phyloP scores from a whole-genome alignment of 108 stramenopile genomes.

The Pseudonitzschia pungens region DNA sequence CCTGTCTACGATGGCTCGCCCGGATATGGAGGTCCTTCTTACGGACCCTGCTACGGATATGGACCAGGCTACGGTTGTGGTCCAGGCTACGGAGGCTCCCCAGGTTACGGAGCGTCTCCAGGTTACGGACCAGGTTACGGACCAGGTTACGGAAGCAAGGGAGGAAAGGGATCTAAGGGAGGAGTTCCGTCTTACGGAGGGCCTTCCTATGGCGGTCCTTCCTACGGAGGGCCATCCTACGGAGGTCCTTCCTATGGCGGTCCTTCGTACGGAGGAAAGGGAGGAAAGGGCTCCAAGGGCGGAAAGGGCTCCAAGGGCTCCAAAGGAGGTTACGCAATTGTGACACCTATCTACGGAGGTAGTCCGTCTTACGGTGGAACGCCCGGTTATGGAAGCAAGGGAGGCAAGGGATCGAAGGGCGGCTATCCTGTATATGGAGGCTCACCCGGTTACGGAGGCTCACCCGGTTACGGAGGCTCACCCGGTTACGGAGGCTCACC shows the following conservation, averaged over 20 bases:
- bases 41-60: background rate
- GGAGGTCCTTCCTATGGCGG: background rate
- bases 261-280: background rate
- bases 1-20: background rate
- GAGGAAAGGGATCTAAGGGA: background rate
- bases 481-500: too few species aligned
- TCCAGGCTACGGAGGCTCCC: background rate
- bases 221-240: background rate
- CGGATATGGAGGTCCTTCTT: background rate
- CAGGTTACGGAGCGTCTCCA: too few species aligned
- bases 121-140: background rate
- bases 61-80: background rate
- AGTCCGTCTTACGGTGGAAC: background rate
- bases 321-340: background rate
- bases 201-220: background rate
- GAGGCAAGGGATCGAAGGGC: constrained; percentile 5
- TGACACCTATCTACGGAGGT: too few species aligned
- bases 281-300: constrained; percentile 2
- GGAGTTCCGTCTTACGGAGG: background rate
- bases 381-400: background rate
- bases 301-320: background rate
- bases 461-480: too few species aligned
- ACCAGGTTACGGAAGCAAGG: background rate
- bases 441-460: too few species aligned
- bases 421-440: too few species aligned